A percentile compares a stretch with the other conserved stretches of the same genome.
phyloP scores from a whole-genome alignment of 257 asterid species.

The Ballota nigra region DNA sequence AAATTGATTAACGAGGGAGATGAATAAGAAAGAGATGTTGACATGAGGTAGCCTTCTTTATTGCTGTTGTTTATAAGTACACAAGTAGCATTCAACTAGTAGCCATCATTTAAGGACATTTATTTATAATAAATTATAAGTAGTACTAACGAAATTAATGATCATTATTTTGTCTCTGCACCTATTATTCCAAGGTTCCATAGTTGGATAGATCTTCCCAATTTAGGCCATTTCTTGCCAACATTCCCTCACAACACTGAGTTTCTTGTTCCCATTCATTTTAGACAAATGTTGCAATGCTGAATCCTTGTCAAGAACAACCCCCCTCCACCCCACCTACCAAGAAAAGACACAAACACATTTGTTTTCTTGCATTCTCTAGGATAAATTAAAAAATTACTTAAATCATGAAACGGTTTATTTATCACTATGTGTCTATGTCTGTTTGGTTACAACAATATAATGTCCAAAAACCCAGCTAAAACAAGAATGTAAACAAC shows the following conservation, averaged over 20 bases:
- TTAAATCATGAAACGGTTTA: neutral
- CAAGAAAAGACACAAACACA: neutral
- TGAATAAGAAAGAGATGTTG: slow-evolving; percentile 14
- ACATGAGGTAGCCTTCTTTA: slow-evolving; percentile 1
- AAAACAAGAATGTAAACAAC: slow-evolving; percentile 1
- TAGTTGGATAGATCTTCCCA: slow-evolving; percentile 9
- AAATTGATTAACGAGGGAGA: slow-evolving; percentile 4
- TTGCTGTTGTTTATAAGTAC: neutral
- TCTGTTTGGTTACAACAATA: neutral
- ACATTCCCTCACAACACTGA: slow-evolving; percentile 1
- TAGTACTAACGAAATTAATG: neutral
- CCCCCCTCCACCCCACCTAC: neutral
- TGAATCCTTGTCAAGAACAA: neutral
- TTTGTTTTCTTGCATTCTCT: neutral
- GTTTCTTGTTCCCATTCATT: slow-evolving; percentile 10
- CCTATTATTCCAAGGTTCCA: neutral
- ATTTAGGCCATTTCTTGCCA: slow-evolving; percentile 6
- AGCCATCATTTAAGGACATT: neutral
- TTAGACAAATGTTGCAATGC: slow-evolving; percentile 1
- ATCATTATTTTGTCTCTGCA: slow-evolving; percentile 1
- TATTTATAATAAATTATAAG: neutral
- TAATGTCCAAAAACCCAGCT: neutral
- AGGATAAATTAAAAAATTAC: neutral
- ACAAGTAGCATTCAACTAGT: neutral
- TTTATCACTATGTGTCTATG: neutral